Conservation (phyloP, 805 yeast species). For the Sugiyamaella smithiae region DNA sequence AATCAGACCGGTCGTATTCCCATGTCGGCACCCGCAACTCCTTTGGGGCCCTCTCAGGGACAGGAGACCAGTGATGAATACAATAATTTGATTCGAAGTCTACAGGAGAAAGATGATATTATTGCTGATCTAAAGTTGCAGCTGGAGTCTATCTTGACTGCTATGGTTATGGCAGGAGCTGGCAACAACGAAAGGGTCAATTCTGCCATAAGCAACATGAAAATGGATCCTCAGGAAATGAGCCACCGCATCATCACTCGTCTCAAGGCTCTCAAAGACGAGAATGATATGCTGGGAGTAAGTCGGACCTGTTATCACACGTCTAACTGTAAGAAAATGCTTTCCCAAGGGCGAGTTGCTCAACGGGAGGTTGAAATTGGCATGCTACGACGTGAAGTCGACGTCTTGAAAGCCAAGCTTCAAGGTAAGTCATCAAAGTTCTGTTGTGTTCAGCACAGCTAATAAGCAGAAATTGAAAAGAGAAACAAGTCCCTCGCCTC, state of each 20-base stretch:
- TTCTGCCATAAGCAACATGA: constrained; percentile 7
- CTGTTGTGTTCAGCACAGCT: neutral
- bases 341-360: constrained; percentile 72
- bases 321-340: constrained; percentile 56
- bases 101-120: constrained; percentile 49
- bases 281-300: constrained; percentile 59
- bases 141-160: constrained; percentile 61
- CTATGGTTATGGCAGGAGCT: constrained; percentile 37
- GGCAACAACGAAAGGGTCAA: constrained; percentile 13
- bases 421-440: constrained; percentile 15
- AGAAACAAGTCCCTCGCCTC: neutral
- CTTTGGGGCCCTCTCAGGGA: neutral
- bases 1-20: neutral
- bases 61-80: constrained; percentile 39
- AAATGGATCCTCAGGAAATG: constrained; percentile 67
- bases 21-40: neutral
- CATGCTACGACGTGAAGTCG: constrained; percentile 50
- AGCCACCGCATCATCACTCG: constrained; percentile 69
- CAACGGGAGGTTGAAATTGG: constrained; percentile 69
- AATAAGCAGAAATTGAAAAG: constrained; percentile 6
- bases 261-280: constrained; percentile 57
- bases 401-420: constrained; percentile 39
- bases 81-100: constrained; percentile 45
- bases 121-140: constrained; percentile 58
- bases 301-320: too few species aligned